Conservation (phyloP, 352 stramenopile species). For the Phytophthora kernoviae region DNA sequence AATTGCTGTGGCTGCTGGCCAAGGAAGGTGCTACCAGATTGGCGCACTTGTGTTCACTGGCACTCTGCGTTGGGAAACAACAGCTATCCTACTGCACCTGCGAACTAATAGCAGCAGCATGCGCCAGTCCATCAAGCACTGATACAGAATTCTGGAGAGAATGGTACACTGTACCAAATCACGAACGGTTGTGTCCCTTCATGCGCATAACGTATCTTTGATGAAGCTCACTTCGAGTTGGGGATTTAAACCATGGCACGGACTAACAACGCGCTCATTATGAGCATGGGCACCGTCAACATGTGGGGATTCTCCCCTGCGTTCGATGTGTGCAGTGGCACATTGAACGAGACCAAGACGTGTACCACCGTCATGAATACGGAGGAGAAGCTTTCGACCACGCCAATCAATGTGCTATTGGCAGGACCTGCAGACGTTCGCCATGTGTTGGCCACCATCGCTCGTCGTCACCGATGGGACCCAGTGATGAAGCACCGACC, state of each 20-base stretch:
- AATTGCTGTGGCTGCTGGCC: no score
- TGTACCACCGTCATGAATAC: background rate
- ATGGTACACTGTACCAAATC: no score
- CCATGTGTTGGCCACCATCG: conserved; percentile 66
- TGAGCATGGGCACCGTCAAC: conserved; percentile 81
- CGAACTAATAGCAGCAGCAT: no score
- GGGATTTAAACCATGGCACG: conserved; percentile 39
- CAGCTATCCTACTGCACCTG: no score
- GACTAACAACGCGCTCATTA: conserved; percentile 61
- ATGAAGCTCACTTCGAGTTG: background rate
- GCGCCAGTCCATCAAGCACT: no score
- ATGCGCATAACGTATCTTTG: conserved; percentile 10
- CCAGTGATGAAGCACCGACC: conserved; percentile 33
- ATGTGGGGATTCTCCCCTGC: conserved; percentile 89
- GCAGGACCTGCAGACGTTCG: conserved; percentile 78
- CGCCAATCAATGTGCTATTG: conserved; percentile 64
- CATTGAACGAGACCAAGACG: conserved; percentile 10
- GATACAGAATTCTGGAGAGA: no score
- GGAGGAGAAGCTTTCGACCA: conserved; percentile 16
- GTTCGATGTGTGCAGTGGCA: conserved; percentile 57
- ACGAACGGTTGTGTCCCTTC: conserved; percentile 17
- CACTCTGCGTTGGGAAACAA: no score
- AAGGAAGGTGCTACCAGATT: no score
- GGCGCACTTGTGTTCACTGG: no score
- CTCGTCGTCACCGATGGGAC: conserved; percentile 46